phyloP scores from a whole-genome alignment of 805 yeast species.

The Nakazawaea peltata region DNA sequence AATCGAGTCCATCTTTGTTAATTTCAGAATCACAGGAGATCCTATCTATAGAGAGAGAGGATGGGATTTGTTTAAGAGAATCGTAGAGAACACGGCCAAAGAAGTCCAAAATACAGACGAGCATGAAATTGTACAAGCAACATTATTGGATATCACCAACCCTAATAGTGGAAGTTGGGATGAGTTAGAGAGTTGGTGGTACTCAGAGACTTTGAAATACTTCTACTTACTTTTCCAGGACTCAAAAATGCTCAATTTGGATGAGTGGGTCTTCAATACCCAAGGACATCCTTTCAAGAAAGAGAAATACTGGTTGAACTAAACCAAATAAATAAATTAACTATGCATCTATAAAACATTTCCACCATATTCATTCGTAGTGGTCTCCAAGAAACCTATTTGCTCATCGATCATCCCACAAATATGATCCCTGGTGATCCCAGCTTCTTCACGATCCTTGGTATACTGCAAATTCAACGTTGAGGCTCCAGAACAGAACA shows the following conservation, averaged over 20 bases:
- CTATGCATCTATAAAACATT: neutral
- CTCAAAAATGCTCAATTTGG: constrained; percentile 32
- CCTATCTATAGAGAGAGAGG: constrained; percentile 48
- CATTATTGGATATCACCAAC: constrained; percentile 17
- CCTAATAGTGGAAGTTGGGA: constrained; percentile 20
- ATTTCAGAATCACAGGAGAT: constrained; percentile 57
- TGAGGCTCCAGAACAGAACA: constrained; percentile 18
- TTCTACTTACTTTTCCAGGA: constrained; percentile 42
- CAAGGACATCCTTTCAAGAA: constrained; percentile 52
- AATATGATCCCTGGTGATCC: too few species aligned
- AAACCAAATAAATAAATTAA: neutral
- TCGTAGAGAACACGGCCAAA: constrained; percentile 22
- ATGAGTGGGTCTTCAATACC: constrained; percentile 49
- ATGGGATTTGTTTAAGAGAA: constrained; percentile 34
- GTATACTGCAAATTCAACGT: too few species aligned
- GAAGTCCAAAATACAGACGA: constrained; percentile 22
- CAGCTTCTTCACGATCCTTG: too few species aligned
- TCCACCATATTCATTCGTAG: too few species aligned
- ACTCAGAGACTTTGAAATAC: constrained; percentile 53
- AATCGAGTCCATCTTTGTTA: constrained; percentile 49
- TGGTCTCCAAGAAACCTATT: too few species aligned
- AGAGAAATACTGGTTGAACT: constrained; percentile 6
- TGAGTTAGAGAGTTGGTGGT: constrained; percentile 42
- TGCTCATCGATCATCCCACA: too few species aligned
- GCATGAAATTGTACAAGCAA: constrained; percentile 5